Percentiles rank a stretch among this genome's conserved stretches.
These are phyloP conservation scores for Chlorella variabilis DNA, from an alignment of 163 green algal species.

Conservation along the genomic window DNA sequence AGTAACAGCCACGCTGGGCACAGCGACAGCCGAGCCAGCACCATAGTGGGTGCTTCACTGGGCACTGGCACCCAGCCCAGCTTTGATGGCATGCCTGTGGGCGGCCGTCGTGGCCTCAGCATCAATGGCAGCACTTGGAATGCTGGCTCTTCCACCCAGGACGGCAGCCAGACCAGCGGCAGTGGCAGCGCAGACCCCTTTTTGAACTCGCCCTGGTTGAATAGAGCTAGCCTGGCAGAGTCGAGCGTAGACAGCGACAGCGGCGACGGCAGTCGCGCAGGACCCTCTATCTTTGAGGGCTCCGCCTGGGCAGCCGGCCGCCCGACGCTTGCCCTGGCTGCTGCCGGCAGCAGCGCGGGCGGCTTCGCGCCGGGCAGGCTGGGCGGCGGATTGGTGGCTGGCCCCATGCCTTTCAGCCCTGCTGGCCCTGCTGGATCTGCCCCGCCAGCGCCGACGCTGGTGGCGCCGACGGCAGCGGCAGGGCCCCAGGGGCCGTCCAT, in stretches of 20 bases:
- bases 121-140: neutral
- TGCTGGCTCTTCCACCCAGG: too few relatives aligned
- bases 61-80: neutral
- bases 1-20: too few relatives aligned
- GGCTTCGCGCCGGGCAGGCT: neutral
- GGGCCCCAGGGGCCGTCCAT: neutral
- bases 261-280: neutral
- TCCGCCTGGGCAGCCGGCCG: slow-evolving; percentile 15
- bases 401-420: neutral
- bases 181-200: neutral
- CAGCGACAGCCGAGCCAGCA: neutral
- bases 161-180: neutral
- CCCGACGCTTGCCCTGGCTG: neutral
- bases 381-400: too few relatives aligned
- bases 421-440: too few relatives aligned
- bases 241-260: neutral
- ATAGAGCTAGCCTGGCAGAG: neutral
- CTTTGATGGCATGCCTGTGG: slow-evolving; percentile 14
- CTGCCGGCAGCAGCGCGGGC: neutral
- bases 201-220: neutral
- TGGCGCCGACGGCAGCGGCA: too few relatives aligned
- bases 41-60: neutral
- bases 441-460: neutral
- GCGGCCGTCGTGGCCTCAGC: too few relatives aligned
- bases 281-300: slow-evolving; percentile 11